Percentiles rank a stretch among this genome's conserved stretches.
Evolutionary conservation across 805 yeast species (phyloP).

Genomic region (Wickerhamomyces xylosicus): DNA sequence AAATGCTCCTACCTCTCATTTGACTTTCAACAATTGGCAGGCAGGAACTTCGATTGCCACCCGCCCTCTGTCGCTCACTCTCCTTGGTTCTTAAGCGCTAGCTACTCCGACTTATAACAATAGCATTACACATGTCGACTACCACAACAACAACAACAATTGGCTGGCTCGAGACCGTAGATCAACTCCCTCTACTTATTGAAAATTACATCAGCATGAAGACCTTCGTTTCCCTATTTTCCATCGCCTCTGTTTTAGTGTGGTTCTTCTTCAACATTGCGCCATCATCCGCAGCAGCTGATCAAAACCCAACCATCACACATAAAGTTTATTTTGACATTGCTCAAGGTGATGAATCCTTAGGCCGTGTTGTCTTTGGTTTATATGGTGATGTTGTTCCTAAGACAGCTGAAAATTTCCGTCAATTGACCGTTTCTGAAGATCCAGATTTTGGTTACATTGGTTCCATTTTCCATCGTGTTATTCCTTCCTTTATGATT

Average conservation of each 20-base stretch:
- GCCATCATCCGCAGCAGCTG: constrained; percentile 10
- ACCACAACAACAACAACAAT: too few relatives aligned
- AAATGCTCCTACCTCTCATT: too few relatives aligned
- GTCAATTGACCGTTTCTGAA: constrained; percentile 67
- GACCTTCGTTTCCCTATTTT: constrained; percentile 7
- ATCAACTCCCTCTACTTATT: not conserved
- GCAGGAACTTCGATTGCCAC: too few relatives aligned
- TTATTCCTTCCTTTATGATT: constrained; percentile 62
- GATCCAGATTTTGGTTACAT: constrained; percentile 57
- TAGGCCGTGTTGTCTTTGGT: constrained; percentile 84
- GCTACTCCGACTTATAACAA: too few relatives aligned
- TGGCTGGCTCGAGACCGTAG: too few relatives aligned
- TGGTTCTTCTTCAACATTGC: constrained; percentile 10
- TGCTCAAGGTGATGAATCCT: constrained; percentile 60
- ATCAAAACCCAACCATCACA: constrained; percentile 37
- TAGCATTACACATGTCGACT: too few relatives aligned
- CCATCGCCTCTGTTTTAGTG: constrained; percentile 6
- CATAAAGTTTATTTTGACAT: constrained; percentile 81
- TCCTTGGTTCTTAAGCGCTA: too few relatives aligned
- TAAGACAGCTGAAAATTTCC: constrained; percentile 82
- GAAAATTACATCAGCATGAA: constrained; percentile 6
- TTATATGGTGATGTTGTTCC: constrained; percentile 81
- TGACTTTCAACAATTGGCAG: too few relatives aligned
- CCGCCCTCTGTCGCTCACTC: too few relatives aligned
- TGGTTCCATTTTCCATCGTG: constrained; percentile 61